phyloP scores from a whole-genome alignment of 2,329 filamentous ascomycete species.

The Zalaria obscura region DNA sequence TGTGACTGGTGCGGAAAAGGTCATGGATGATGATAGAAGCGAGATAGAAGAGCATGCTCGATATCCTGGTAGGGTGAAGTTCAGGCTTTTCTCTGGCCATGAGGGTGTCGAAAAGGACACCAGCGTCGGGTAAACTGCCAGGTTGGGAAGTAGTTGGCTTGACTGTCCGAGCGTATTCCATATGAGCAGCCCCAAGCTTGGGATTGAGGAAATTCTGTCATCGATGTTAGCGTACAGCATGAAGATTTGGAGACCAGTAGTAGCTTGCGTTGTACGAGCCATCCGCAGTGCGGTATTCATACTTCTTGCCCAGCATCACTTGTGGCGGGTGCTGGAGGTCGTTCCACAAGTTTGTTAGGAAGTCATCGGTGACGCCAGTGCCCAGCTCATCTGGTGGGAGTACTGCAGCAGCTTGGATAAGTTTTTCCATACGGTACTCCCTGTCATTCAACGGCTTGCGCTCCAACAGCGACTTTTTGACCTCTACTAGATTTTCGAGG shows the following conservation, averaged over 20 bases:
- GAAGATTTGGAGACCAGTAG: not conserved
- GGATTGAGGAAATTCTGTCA: slow-evolving; percentile 47
- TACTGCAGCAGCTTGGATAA: slow-evolving; percentile 26
- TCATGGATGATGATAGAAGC: slow-evolving; percentile 53
- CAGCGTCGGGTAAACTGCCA: slow-evolving; percentile 48
- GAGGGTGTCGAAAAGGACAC: slow-evolving; percentile 52
- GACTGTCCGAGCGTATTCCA: slow-evolving; percentile 57
- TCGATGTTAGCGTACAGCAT: slow-evolving; percentile 4
- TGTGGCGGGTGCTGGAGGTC: slow-evolving; percentile 34
- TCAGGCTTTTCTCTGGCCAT: slow-evolving; percentile 49
- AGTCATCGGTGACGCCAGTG: slow-evolving; percentile 26
- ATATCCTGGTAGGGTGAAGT: slow-evolving; percentile 57
- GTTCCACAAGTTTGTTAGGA: slow-evolving; percentile 32
- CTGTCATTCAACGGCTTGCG: slow-evolving; percentile 46
- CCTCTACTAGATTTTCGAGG: slow-evolving; percentile 20
- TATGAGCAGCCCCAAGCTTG: slow-evolving; percentile 48
- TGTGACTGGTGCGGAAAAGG: slow-evolving; percentile 50
- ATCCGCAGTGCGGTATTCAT: slow-evolving; percentile 33
- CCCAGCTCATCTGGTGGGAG: slow-evolving; percentile 26
- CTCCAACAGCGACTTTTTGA: slow-evolving; percentile 18
- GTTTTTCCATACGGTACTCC: slow-evolving; percentile 44
- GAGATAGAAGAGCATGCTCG: slow-evolving; percentile 60
- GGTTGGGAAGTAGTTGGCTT: slow-evolving; percentile 41
- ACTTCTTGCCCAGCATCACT: slow-evolving; percentile 28
- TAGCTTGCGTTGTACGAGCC: slow-evolving; percentile 28